Conservation (phyloP, 2,329 filamentous ascomycete species). For the Sporothrix pseudoabietina region DNA sequence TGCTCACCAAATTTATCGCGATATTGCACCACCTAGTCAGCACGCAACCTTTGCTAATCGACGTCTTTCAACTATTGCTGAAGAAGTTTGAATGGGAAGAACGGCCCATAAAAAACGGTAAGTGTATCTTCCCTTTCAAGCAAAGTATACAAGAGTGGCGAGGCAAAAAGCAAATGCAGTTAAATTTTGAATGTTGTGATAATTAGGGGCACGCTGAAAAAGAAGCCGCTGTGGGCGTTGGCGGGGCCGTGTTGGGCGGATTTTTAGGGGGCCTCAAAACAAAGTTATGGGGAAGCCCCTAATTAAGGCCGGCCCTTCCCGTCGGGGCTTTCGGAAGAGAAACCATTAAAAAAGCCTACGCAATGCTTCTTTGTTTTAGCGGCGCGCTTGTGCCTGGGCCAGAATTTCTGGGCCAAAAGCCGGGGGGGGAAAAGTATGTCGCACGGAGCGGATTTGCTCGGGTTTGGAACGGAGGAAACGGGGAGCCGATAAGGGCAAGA, state of each 20-base stretch:
- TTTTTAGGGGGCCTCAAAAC: neutral
- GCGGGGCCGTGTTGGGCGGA: neutral
- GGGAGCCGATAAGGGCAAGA: neutral
- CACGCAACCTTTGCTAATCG: neutral
- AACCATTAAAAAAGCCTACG: neutral
- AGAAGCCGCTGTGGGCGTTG: too few species aligned
- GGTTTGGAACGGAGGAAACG: slow-evolving; percentile 8
- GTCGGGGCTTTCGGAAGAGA: neutral
- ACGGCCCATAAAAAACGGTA: neutral
- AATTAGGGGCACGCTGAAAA: neutral
- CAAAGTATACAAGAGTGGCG: too few species aligned
- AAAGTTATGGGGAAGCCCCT: neutral
- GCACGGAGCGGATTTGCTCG: neutral
- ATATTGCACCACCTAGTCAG: neutral
- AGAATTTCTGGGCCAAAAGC: neutral
- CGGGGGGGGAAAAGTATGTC: neutral
- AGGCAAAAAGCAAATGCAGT: too few species aligned
- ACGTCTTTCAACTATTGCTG: neutral
- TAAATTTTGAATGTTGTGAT: neutral
- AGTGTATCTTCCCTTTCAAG: neutral
- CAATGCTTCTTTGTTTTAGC: slow-evolving; percentile 2
- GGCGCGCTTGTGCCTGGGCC: neutral
- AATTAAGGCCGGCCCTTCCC: neutral
- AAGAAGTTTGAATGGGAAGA: neutral
- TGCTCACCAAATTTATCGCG: neutral